phyloP scores from a whole-genome alignment of 129 eudicot genomes.

The Flaveria trinervia region DNA sequence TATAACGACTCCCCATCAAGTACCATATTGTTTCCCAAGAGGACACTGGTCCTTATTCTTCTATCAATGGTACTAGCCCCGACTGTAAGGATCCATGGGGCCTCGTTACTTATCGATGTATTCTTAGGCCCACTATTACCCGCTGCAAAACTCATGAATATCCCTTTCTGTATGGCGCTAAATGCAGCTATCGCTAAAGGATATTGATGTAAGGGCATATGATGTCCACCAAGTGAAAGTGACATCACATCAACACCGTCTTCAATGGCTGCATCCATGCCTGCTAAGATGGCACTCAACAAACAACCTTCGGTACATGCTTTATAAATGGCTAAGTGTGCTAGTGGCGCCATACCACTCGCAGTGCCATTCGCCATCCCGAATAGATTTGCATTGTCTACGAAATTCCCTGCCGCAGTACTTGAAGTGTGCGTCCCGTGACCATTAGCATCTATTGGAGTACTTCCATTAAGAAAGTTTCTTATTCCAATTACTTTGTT shows the following conservation, averaged over 20 bases:
- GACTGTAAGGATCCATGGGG: slow-evolving; percentile 71
- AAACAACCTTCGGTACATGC: not conserved
- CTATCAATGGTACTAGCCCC: slow-evolving; percentile 66
- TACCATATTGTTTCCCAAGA: slow-evolving; percentile 37
- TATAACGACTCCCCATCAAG: slow-evolving; percentile 50
- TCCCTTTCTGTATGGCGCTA: slow-evolving; percentile 56
- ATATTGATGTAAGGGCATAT: not conserved
- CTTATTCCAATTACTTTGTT: slow-evolving; percentile 31
- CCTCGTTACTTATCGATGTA: slow-evolving; percentile 39
- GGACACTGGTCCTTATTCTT: slow-evolving; percentile 39
- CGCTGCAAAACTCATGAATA: slow-evolving; percentile 59
- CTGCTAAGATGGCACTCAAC: not conserved
- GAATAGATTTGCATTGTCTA: slow-evolving; percentile 36
- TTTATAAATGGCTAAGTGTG: slow-evolving; percentile 33
- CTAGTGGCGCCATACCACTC: slow-evolving; percentile 11
- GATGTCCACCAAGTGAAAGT: not conserved
- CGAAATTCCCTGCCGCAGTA: slow-evolving; percentile 43
- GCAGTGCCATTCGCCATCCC: slow-evolving; percentile 49
- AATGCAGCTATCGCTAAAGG: not conserved
- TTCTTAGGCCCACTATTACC: slow-evolving; percentile 52
- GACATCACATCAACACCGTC: slow-evolving; percentile 6
- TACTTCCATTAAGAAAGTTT: not conserved
- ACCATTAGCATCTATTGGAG: slow-evolving; percentile 34
- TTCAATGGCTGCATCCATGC: not conserved
- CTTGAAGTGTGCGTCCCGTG: slow-evolving; percentile 46